phyloP scores from a whole-genome alignment of 1,284 basidiomycete species.

The Puccinia hordei region DNA sequence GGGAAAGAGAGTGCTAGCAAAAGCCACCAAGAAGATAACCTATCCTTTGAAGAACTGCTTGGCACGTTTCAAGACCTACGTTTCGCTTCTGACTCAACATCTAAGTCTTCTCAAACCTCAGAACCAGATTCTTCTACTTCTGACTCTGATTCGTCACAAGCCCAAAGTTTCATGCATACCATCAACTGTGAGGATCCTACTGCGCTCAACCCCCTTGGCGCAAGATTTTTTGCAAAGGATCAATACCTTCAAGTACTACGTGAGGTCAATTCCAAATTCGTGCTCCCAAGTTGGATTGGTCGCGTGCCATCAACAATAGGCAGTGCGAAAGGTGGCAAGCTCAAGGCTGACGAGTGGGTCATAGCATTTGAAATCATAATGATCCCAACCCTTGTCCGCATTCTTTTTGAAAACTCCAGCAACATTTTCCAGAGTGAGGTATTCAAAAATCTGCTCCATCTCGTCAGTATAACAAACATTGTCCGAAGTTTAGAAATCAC shows the following conservation, averaged over 20 bases:
- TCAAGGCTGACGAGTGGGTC: slow-evolving; percentile 37
- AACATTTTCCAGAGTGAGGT: not conserved
- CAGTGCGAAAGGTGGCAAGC: slow-evolving; percentile 19
- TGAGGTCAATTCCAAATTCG: not conserved
- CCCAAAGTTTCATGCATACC: not conserved
- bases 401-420: not conserved
- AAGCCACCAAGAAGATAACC: not conserved
- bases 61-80: not conserved
- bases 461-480: slow-evolving; percentile 24
- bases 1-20: not conserved
- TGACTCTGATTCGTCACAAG: not conserved
- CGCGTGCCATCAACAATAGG: slow-evolving; percentile 33
- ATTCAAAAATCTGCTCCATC: not conserved
- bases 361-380: slow-evolving; percentile 15
- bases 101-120: not conserved
- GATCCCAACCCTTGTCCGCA: slow-evolving; percentile 25
- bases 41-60: not conserved
- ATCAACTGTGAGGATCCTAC: not conserved
- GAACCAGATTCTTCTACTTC: not conserved
- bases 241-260: not conserved
- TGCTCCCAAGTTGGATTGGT: slow-evolving; percentile 26
- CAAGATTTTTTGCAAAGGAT: slow-evolving; percentile 12
- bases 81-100: not conserved
- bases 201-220: not conserved
- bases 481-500: slow-evolving; percentile 5